Percentiles rank a stretch among this genome's conserved stretches.
Evolutionary conservation across 768 basidiomycete genomes (phyloP).

Genomic region (Lentinula detonsa): DNA sequence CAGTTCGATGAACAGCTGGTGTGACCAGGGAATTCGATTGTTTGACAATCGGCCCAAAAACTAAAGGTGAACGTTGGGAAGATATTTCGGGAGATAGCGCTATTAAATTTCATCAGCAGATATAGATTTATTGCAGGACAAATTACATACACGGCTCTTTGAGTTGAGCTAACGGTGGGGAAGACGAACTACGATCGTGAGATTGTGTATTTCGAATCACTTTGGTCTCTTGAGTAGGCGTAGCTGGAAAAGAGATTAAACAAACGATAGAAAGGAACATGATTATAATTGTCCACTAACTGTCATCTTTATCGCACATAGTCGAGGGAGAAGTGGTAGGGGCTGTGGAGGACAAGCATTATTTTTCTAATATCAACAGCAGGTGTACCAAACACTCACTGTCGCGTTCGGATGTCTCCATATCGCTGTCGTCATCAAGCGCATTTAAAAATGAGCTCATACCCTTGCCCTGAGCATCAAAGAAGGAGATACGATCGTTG

Average conservation of each 20-base stretch:
- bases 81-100: neutral
- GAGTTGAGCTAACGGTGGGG: neutral
- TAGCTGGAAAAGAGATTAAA: neutral
- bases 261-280: neutral
- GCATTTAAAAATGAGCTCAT: conserved; percentile 28
- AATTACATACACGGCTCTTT: neutral
- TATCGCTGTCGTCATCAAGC: conserved; percentile 32
- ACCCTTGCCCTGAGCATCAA: conserved; percentile 22
- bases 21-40: conserved; percentile 5
- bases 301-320: neutral
- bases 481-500: conserved; percentile 47
- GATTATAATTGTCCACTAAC: neutral
- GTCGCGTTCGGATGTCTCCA: conserved; percentile 18
- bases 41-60: neutral
- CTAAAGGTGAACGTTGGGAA: neutral
- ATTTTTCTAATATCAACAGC: neutral
- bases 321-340: neutral
- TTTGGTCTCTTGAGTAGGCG: neutral
- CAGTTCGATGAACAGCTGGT: conserved; percentile 17
- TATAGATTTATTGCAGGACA: no score
- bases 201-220: neutral
- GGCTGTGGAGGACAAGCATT: neutral
- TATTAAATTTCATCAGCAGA: neutral
- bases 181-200: neutral
- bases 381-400: conserved; percentile 16